phyloP scores from a whole-genome alignment of 2,329 filamentous ascomycete species.

The Zasmidium cellare region DNA sequence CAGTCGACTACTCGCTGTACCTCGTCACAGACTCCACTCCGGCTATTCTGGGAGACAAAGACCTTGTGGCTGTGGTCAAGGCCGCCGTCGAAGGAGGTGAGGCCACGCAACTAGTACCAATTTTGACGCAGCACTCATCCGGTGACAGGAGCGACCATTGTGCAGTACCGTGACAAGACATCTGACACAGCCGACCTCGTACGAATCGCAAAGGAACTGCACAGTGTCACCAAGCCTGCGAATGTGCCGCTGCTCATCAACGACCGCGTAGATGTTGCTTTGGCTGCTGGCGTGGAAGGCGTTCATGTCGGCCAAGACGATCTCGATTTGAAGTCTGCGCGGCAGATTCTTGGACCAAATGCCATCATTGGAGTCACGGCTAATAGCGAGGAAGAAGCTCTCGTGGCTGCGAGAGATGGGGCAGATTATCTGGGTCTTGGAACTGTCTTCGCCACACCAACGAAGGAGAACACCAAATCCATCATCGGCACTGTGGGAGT shows the following conservation, averaged over 20 bases:
- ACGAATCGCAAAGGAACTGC: slow-evolving; percentile 68
- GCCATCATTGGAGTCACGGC: slow-evolving; percentile 89
- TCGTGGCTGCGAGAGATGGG: slow-evolving; percentile 69
- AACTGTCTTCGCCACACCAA: slow-evolving; percentile 82
- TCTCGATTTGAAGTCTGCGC: slow-evolving; percentile 68
- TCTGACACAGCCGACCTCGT: slow-evolving; percentile 73
- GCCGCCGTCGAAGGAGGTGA: slow-evolving; percentile 71
- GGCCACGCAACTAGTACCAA: slow-evolving; percentile 6
- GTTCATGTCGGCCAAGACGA: slow-evolving; percentile 96
- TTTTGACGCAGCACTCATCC: slow-evolving; percentile 10
- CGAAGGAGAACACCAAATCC: slow-evolving; percentile 83
- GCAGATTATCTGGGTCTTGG: slow-evolving; percentile 91
- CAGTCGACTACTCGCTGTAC: slow-evolving; percentile 77
- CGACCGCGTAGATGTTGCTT: slow-evolving; percentile 85
- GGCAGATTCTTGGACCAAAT: slow-evolving; percentile 68
- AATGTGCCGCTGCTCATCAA: slow-evolving; percentile 86
- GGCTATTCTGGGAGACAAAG: slow-evolving; percentile 70
- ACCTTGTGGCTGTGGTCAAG: slow-evolving; percentile 73
- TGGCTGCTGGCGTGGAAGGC: slow-evolving; percentile 83
- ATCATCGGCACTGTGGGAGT: slow-evolving; percentile 75
- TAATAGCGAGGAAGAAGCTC: slow-evolving; percentile 71
- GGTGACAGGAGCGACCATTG: slow-evolving; percentile 67
- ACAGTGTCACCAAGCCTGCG: slow-evolving; percentile 66
- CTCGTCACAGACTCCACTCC: slow-evolving; percentile 92
- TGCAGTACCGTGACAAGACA: slow-evolving; percentile 89